Evolutionary conservation across 306 rosid genomes (phyloP).

Genomic region (Elaeagnus macrophylla): DNA sequence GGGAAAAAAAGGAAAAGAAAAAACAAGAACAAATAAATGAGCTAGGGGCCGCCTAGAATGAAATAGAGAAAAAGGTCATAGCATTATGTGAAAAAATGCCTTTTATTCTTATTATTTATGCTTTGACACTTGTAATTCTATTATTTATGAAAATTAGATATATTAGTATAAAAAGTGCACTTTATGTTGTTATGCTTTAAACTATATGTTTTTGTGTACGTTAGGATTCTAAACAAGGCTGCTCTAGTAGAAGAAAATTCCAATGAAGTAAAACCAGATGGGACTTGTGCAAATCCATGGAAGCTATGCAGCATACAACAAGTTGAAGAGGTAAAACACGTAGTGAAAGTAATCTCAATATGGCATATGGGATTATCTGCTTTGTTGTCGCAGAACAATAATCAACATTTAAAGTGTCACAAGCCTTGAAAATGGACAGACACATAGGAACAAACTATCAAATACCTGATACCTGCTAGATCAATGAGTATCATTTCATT

Average conservation of each 20-base stretch:
- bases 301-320: constrained; percentile 48
- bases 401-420: constrained; percentile 42
- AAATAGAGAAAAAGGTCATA: no score
- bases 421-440: constrained; percentile 53
- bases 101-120: no score
- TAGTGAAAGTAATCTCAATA: constrained; percentile 39
- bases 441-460: constrained; percentile 47
- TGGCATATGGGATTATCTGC: constrained; percentile 43
- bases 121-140: no score
- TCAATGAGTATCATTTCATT: constrained; percentile 39
- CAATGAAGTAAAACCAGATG: constrained; percentile 40
- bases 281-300: constrained; percentile 36
- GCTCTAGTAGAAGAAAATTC: constrained; percentile 31
- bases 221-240: constrained; percentile 48
- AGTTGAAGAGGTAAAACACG: constrained; percentile 66
- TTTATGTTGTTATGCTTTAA: not conserved
- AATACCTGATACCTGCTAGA: constrained; percentile 62
- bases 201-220: not conserved
- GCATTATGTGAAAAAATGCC: no score
- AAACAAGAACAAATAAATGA: no score
- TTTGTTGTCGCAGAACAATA: constrained; percentile 32
- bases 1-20: no score
- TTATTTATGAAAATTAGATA: no score
- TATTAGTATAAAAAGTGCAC: no score
- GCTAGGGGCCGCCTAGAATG: no score